These are phyloP conservation scores for Ceratocystis albifundus DNA, from an alignment of 2,329 filamentous ascomycete genomes.

Conservation along the genomic window DNA sequence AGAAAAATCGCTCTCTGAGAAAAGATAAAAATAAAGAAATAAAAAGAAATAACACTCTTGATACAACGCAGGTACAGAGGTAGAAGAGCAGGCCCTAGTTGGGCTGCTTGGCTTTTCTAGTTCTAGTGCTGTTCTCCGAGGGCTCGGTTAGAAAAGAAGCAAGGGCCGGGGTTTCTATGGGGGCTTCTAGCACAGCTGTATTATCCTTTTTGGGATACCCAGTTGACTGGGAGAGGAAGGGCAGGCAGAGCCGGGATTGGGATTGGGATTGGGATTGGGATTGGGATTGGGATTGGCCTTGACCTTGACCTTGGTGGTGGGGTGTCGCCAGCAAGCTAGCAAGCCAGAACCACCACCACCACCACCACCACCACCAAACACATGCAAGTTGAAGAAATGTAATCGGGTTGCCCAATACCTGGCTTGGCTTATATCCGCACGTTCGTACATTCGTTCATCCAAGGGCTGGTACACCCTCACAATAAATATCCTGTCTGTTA, in stretches of 20 bases:
- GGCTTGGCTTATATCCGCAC: too few species aligned
- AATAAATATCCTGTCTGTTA: too few species aligned
- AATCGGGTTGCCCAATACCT: not conserved
- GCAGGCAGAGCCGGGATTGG: not conserved
- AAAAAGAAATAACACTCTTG: not conserved
- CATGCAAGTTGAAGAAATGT: not conserved
- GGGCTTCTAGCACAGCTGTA: constrained; percentile 15
- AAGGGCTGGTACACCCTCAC: too few species aligned
- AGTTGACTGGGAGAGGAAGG: not conserved
- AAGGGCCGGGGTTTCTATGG: constrained; percentile 1
- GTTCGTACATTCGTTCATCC: too few species aligned
- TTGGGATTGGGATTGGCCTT: not conserved
- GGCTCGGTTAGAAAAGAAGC: not conserved
- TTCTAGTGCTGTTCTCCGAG: not conserved
- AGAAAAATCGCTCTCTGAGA: too few species aligned
- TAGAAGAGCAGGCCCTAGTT: not conserved
- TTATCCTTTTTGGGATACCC: not conserved
- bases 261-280: not conserved
- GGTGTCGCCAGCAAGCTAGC: not conserved
- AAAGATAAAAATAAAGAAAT: not conserved
- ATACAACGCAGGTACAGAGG: constrained; percentile 5
- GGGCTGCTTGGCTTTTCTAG: not conserved
- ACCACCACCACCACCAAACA: not conserved
- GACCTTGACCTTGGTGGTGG: too few species aligned
- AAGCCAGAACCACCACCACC: not conserved